These are phyloP conservation scores for Puccinellia tenuiflora DNA, from an alignment of 176 grass and related monocot species.

Conservation along the genomic window DNA sequence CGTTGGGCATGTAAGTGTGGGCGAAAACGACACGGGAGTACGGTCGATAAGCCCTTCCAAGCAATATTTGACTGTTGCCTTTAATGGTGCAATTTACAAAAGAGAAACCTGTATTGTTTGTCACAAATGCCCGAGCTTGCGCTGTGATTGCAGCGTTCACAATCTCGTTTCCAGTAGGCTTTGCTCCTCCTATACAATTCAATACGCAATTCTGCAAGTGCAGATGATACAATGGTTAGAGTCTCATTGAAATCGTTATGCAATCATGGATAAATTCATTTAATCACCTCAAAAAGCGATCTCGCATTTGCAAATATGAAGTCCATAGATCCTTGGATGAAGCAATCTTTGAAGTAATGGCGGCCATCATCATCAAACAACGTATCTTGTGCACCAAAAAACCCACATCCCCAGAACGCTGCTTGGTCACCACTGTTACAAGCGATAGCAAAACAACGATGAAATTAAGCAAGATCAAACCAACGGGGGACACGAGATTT, in stretches of 20 bases:
- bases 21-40: constrained; percentile 66
- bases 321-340: constrained; percentile 68
- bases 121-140: constrained; percentile 28
- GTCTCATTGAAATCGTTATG: neutral
- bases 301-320: constrained; percentile 76
- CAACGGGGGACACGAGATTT: too few species aligned
- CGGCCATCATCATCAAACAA: constrained; percentile 58
- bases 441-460: too few species aligned
- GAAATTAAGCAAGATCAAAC: too few species aligned
- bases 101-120: constrained; percentile 59
- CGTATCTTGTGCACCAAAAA: constrained; percentile 75
- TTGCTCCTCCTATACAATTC: constrained; percentile 53
- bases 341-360: constrained; percentile 79
- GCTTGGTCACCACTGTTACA: too few species aligned
- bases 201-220: constrained; percentile 47
- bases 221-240: neutral
- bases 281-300: constrained; percentile 59
- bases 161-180: constrained; percentile 31
- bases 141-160: constrained; percentile 55
- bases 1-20: constrained; percentile 57
- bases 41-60: constrained; percentile 69
- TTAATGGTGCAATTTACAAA: constrained; percentile 57
- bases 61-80: constrained; percentile 51
- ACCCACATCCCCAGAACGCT: constrained; percentile 63
- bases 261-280: neutral